Evolutionary conservation across 2,329 filamentous ascomycete genomes (phyloP), one percentile per base, ranked within the genome.

Genomic region (Trichoderma sp.): DNA sequence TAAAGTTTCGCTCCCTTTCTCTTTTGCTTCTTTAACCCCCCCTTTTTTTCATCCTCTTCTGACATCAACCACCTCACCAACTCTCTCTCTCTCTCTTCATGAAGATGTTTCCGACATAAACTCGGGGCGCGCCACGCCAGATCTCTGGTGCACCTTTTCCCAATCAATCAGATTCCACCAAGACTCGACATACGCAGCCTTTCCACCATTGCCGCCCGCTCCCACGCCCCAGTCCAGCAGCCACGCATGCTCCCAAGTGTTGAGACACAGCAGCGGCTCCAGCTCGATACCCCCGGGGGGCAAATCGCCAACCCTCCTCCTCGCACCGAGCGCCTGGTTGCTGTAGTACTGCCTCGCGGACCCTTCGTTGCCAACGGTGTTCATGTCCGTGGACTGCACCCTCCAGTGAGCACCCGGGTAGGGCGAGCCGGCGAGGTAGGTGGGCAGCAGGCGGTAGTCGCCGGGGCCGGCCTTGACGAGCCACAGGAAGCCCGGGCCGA

Each of bases 401-500:
- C 95, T 90, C 84, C 90, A 93, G 83, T 97, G 92, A 40, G 94
- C 95, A 71, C 88, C 90, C 4, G 92, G 88, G 81, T 95, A 96
- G 5, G 96, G 96, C 8, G 92, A 92, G 69, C 96, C 96, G 69
- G 95, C 94, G 71, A 94, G 88, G 84, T 98, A 99, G 69, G 96
- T 99, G 75, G 89, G 87, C 70, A 99, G 86, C 76, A 99, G 87
- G 76, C 90, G 89, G 82, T 85, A 85, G 74, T 83, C 84, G 77
- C 74, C 75, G 70, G 79, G 77, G 66, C 76, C 80, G 74, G 75
- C 78, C 81, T 88, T 88, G 76, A 97, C 92, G 71, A 99, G 90
- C 96, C 96, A 99, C 78, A 98, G 92, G 82, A 96, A 98, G 73
- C 96, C 96, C 0, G 95, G 94, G 67, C 95, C 96, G 83, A 99